Base-by-base conservation (phyloP, 352 stramenopile species). In the Pythium catenulatum region DNA sequence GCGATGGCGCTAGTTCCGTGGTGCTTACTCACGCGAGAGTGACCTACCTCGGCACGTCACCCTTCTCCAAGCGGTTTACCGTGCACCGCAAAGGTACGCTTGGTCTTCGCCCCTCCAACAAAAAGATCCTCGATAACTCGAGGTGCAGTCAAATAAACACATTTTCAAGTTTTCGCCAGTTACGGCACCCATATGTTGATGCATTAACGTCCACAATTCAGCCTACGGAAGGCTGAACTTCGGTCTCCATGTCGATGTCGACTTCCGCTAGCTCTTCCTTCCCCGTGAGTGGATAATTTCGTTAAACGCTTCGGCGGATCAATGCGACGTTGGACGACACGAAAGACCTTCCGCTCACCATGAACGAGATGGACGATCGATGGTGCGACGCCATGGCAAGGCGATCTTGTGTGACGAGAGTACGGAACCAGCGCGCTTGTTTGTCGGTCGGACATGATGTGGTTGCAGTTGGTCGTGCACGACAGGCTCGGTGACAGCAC, bases 151-250 rank as follows among this genome's bases (percentile, higher is more conserved):
- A 68, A 6, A 54, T 85, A 27, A 32, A 61, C 52, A 27, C 52
- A 61, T 23, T 61, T 36, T 27, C n/a, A 61, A 61, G 34, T 65
- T 79, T 84, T 32, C 34, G 27, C 72, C 72, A 69, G 37, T 61
- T 58, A 25, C 59, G 56, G 36, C 72, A 80, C 50, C 30, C 50
- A 69, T 52, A 80, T 17, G 48, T 50, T 32, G 30, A 32, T 61
- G 46, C 43, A 68, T 39, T 34, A 11, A 84, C 48, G 36, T 84
- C 52, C 15, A 79, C 77, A 15, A 39, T 13, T 52, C 63, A 84
- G 72, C 52, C 56, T 37, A 54, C 30, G 25, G 17, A 32, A 45
- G 69, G 69, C 48, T 78, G 69, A 14, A 39, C 32, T 34, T 61
- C 15, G 19, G 25, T 61, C n/a, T 32, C 52, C 52, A 61, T 9